Evolutionary conservation across 129 eudicot species (phyloP), one percentile per base, ranked within the genome.

Genomic region (Centaurea solstitialis): DNA sequence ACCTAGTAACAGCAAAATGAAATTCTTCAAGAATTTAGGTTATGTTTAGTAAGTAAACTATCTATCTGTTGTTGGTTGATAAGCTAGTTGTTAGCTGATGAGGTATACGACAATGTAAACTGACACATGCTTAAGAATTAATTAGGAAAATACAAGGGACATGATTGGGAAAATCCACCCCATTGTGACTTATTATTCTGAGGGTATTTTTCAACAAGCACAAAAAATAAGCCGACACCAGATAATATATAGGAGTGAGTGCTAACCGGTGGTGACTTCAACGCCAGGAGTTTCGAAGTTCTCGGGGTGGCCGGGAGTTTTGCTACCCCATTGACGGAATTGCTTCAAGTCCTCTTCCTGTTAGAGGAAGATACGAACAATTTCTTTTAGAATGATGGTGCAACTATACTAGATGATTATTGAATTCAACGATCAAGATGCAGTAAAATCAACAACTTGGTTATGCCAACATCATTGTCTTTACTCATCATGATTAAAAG

Each of bases 321-420:
- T 94, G 94, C 98, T 94, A 86, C 93, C 96, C 98, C 98, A 94
- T 81, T 92, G 97, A 68, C 98, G 93, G 88, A 94, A 94, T 17
- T 68, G 78, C 88, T 89, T 92, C 80, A 94, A 90, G 69, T 94
- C 98, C 76, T 94, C 98, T 80, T 89, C 97, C 97, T 92, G 62
- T 30, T 71, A 80, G 37, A 81, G 0, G 45, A 81, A 0, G 64
- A 38, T 17, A 70, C 11, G 37, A 33, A 33, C n/a, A 59, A 61
- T 38, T 73, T 72, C 64, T 0, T 43, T 30, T n/a, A 10, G 0
- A 66, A 45, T 5, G 10, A 73, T 33, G 21, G 61, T 6, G 35
- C 17, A 30, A 68, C 65, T 15, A 75, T 53, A 37, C 37, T 2
- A 47, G 68, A 41, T n/a, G 71, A 26, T 26, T 59, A n/a, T 72